Base-by-base conservation (phyloP, 257 asterid genomes). In the Ocimum tenuiflorum region DNA sequence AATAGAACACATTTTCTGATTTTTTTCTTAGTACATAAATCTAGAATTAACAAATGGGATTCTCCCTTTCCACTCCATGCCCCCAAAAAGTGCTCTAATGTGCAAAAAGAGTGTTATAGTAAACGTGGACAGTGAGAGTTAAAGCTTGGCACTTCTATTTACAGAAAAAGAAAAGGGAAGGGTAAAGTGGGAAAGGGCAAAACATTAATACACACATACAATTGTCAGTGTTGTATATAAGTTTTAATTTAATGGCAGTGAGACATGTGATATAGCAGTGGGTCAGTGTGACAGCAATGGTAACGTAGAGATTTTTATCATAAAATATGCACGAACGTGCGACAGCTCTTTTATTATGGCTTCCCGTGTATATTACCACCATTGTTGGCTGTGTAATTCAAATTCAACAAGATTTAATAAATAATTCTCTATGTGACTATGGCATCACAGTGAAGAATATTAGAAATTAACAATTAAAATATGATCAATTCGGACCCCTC, bases 191-290 rank as follows among this genome's bases (percentile, higher is more conserved):
- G 60, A 41, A 41, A 19, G 45, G 45, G 19, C 60, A 17, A 24
- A 33, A 0, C n/a, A 17, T 6, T 47, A 55, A 7, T 3, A 56
- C 35, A 35, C 7, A 18, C 47, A 56, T 39, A 18, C 4, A 41
- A 29, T 48, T 59, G 27, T 51, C 20, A 63, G 53, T 33, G 39
- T 22, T 27, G n/a, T 49, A 49, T 60, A 15, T 70, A 18, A 14
- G 27, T 35, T 1, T 7, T 18, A 3, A 35, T 19, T 19, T 8
- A 15, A 29, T 49, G 51, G 55, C 72, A 67, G 72, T 15, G 20
- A 53, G 71, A 66, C 83, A 78, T 74, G 83, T 78, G 83, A 62
- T 39, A 52, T 41, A 36, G 62, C 79, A 74, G 79, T 65, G 8
- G 60, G 82, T 73, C 79, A 78, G 82, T 57, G 42, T 53, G 31